Conservation (phyloP, 2,329 filamentous ascomycete species). For the Hypoxylon sp. region DNA sequence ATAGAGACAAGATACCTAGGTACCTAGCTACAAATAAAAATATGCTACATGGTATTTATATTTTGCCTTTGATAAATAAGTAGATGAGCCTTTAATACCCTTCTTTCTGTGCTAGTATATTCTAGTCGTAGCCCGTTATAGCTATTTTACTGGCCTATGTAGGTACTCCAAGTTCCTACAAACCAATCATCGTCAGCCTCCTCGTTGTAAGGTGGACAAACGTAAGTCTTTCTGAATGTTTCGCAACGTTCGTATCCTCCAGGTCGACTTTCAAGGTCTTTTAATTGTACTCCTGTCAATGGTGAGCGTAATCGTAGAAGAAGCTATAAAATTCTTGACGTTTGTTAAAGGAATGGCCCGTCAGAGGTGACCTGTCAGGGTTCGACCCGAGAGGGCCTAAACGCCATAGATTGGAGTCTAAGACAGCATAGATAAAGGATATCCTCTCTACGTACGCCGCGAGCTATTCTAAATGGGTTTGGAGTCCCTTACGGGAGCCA, state of each 20-base stretch:
- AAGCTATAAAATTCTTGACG: background rate
- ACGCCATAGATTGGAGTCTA: no score
- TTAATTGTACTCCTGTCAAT: no score
- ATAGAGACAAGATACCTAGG: background rate
- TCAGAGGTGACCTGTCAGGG: no score
- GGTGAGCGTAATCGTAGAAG: background rate
- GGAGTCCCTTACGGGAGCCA: no score
- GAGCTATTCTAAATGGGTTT: no score
- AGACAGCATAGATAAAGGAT: no score
- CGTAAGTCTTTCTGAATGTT: background rate
- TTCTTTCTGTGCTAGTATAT: background rate
- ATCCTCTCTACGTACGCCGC: no score
- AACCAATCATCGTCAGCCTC: background rate
- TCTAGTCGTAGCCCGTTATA: background rate
- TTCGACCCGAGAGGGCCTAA: no score
- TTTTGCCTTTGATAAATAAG: background rate
- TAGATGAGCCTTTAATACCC: background rate
- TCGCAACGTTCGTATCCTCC: background rate
- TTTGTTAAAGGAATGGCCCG: no score
- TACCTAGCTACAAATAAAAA: slow-evolving; percentile 1
- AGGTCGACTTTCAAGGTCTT: background rate
- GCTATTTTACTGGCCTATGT: background rate
- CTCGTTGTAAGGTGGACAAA: background rate
- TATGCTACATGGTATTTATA: background rate
- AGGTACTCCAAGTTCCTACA: background rate